Evolutionary conservation across 768 basidiomycete genomes (phyloP), one percentile per base, ranked within the genome.

Genomic region (Pleurotus djamor): DNA sequence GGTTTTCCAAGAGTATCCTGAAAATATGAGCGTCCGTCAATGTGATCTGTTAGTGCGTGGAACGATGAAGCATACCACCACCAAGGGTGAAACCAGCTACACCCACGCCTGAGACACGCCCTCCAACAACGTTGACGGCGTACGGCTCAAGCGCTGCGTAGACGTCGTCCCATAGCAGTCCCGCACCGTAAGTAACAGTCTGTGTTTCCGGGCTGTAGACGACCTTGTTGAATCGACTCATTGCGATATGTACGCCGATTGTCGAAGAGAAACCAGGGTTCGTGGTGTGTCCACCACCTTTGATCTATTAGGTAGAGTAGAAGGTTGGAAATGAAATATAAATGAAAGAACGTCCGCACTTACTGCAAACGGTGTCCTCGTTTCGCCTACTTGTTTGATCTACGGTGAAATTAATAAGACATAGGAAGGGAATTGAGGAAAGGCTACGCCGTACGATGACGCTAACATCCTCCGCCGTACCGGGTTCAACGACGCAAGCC

Each of bases 111-210:
- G 79, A 69, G 3, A 85, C 82, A 1, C 86, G 74, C 3, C 82
- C 84, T 0, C 87, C 87, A 8, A 87, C 77, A 12, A 88, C 83
- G 47, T 76, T 84, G 6, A 84, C 80, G 4, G 72, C 74, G 57
- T 74, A 64, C 0, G 80, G 82, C 38, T 69, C 74, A 4, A 89
- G 74, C 5, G 79, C 80, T 2, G 73, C 72, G 61, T 88, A 89
- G 1, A 69, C 85, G 36, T 87, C 81, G 65, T 90, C 87, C 87
- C 86, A 89, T 32, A 85, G 73, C n/a, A 83, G 64, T 4, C 81
- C 81, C 3, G 79, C 64, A 0, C 80, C 81, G 32, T 82, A 61
- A 0, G 65, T 71, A 1, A 68, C 82, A 0, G 78, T 84, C 55
- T 78, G 71, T 0, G 75, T 63, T 0, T 62, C 57, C 1, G 67